Evolutionary conservation across 805 yeast species (phyloP).

Genomic region (Danielozyma ontarioensis): DNA sequence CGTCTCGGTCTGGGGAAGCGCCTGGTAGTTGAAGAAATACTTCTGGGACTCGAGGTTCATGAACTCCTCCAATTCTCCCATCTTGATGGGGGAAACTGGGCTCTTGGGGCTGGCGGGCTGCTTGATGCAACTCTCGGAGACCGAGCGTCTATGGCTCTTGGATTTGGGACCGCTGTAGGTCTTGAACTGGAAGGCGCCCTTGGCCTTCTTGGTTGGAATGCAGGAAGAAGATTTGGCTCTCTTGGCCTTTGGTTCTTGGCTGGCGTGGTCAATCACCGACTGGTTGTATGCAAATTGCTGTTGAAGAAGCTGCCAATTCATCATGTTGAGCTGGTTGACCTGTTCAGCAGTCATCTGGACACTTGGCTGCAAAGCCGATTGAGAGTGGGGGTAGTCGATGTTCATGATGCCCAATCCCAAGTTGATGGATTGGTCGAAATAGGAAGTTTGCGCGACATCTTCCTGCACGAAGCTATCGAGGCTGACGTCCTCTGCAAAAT

Average conservation of each 20-base stretch:
- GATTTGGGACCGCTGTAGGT: slow-evolving; percentile 23
- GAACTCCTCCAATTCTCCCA: slow-evolving; percentile 22
- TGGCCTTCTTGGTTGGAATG: slow-evolving; percentile 12
- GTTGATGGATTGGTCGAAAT: slow-evolving; percentile 1
- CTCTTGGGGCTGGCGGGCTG: slow-evolving; percentile 3
- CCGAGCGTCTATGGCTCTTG: slow-evolving; percentile 17
- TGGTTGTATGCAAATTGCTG: slow-evolving; percentile 4
- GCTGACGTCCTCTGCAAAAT: not conserved
- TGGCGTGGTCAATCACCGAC: not conserved
- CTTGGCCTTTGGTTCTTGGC: slow-evolving; percentile 11
- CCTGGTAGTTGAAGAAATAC: not conserved
- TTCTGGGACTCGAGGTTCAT: slow-evolving; percentile 23
- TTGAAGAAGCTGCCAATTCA: slow-evolving; percentile 1
- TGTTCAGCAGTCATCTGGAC: not conserved
- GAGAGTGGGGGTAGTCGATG: slow-evolving; percentile 12
- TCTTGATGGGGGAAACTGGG: slow-evolving; percentile 1
- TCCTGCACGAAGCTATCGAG: slow-evolving; percentile 1
- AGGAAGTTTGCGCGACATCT: slow-evolving; percentile 1
- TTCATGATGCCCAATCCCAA: slow-evolving; percentile 28
- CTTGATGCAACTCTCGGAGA: slow-evolving; percentile 14
- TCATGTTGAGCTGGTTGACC: slow-evolving; percentile 2
- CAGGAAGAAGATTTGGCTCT: slow-evolving; percentile 24
- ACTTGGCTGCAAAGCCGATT: slow-evolving; percentile 10
- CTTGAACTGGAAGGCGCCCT: slow-evolving; percentile 22
- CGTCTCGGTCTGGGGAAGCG: slow-evolving; percentile 3